These are phyloP conservation scores for Aphanoascus verrucosus DNA, from an alignment of 2,329 filamentous ascomycete species.

Conservation along the genomic window DNA sequence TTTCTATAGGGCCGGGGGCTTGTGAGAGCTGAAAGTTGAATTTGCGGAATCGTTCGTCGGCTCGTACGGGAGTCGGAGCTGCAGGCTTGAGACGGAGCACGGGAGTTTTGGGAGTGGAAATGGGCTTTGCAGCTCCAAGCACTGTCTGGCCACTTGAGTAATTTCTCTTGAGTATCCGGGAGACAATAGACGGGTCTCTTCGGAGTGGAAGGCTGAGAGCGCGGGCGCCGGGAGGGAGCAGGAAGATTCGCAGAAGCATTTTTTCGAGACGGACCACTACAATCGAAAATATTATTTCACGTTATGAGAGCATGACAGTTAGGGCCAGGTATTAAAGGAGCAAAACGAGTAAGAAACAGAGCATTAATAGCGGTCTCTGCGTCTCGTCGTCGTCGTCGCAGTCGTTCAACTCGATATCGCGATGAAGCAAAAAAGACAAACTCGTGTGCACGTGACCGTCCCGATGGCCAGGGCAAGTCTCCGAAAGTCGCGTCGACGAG, in stretches of 20 bases:
- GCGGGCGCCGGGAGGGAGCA: neutral
- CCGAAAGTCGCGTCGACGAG: no score
- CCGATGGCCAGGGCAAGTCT: no score
- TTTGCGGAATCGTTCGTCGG: constrained; percentile 12
- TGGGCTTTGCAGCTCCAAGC: constrained; percentile 1
- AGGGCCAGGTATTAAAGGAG: no score
- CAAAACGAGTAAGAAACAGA: no score
- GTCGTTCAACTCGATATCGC: no score
- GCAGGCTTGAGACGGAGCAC: constrained; percentile 6
- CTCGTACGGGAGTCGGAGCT: neutral
- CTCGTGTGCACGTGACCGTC: no score
- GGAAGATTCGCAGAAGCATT: constrained; percentile 1
- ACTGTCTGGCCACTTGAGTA: neutral
- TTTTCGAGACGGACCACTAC: neutral
- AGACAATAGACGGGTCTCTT: neutral
- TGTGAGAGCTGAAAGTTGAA: constrained; percentile 38
- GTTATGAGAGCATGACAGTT: no score
- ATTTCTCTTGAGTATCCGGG: neutral
- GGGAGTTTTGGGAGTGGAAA: constrained; percentile 1
- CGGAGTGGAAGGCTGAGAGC: neutral
- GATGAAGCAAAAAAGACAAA: no score
- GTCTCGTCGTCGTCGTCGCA: no score
- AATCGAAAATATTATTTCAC: neutral
- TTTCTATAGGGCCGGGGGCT: constrained; percentile 45
- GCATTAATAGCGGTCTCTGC: no score